Evolutionary conservation across 1,284 basidiomycete genomes (phyloP).

Genomic region (Pseudozyma thailandica): DNA sequence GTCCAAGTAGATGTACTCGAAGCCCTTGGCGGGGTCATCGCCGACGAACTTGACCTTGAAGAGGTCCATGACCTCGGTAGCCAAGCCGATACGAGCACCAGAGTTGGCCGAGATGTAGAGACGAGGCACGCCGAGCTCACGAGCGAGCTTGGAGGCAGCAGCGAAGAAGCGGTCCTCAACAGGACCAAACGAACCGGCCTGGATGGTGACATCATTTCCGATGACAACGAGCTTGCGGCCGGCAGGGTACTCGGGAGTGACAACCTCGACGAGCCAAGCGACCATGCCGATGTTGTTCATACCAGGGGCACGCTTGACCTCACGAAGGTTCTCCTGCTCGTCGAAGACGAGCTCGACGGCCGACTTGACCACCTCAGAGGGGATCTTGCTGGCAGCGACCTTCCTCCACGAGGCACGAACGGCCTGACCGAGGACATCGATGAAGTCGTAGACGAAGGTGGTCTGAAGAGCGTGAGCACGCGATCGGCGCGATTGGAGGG

Average conservation of each 20-base stretch:
- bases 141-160: conserved; percentile 91
- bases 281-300: conserved; percentile 98
- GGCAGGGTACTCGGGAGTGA: conserved; percentile 90
- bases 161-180: conserved; percentile 96
- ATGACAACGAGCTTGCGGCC: conserved; percentile 90
- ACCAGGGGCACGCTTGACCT: conserved; percentile 90
- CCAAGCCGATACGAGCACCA: conserved; percentile 94
- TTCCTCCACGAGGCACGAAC: conserved; percentile 90
- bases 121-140: conserved; percentile 85
- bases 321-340: conserved; percentile 87
- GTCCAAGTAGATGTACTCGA: conserved; percentile 91
- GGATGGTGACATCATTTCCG: conserved; percentile 98
- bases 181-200: conserved; percentile 98
- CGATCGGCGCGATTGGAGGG: conserved; percentile 98
- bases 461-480: conserved; percentile 99
- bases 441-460: conserved; percentile 98
- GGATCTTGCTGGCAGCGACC: conserved; percentile 71
- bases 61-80: conserved; percentile 87
- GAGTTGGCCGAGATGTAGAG: conserved; percentile 99
- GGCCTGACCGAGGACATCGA: conserved; percentile 96
- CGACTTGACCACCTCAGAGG: conserved; percentile 55
- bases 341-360: conserved; percentile 77
- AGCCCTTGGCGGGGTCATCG: conserved; percentile 87
- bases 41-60: conserved; percentile 95
- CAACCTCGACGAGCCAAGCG: conserved; percentile 92